Base-by-base conservation (phyloP, 2,329 filamentous ascomycete species). In the Alternaria triticimaculans region DNA sequence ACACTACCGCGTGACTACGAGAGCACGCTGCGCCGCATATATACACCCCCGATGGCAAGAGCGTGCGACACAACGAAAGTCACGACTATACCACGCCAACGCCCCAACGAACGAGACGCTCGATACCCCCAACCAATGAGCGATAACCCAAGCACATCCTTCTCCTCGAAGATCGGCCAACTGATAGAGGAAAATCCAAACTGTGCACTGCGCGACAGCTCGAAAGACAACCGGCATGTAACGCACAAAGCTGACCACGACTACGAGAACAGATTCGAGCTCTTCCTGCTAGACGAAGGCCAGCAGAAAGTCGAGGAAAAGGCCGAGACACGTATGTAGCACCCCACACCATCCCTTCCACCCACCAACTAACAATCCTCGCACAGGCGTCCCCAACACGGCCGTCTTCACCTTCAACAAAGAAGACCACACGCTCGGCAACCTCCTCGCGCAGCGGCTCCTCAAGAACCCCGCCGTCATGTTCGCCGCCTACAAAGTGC, bases 321-420 rank as follows among this genome's bases (percentile, higher is more conserved):
- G 77, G 87, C 93, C 7, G 96, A 97, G 79, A 96, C 94, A 61
- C 93, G 95, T 97, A 86, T 81, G 91, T 82, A 37, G n/a, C 45
- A 11, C n/a, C 1, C 5, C n/a, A 18, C n/a, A 1, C n/a, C 37
- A 41, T 41, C 37, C 37, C 37, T 18, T 18, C n/a, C n/a, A 43
- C 44, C 12, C 10, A 15, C 59, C 62, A n/a, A 65, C 23, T 48
- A 63, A 44, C 18, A 9, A 41, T 3, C 37, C 37, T 18, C 18
- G 9, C 53, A n/a, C 58, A 96, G 94, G 93, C 76, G 94, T 97
- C 78, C 93, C 95, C 21, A 97, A 97, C 79, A 94, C 92, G n/a
- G 92, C 93, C 10, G 92, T 97, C 81, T 99, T 99, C 84, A 89
- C 93, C 63, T 90, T 99, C 82, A 93, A 93, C 82, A 98, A 97